Conservation (phyloP, 495 filamentous ascomycete genomes). For the Neurospora sp. region DNA sequence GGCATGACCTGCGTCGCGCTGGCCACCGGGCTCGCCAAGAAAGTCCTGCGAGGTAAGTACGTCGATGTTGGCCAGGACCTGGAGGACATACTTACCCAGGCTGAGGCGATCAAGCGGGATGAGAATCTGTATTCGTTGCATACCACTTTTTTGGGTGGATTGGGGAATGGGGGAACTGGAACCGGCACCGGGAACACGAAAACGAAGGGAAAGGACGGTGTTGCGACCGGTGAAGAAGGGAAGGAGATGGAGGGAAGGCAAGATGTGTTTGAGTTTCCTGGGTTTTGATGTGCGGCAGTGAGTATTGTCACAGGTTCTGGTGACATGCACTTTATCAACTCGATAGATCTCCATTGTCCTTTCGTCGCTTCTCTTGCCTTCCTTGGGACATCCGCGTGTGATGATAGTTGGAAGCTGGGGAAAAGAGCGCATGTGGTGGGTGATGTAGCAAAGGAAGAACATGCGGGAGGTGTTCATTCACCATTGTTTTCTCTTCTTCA, state of each 20-base stretch:
- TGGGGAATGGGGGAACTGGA: slow-evolving; percentile 9
- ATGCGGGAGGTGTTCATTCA: no score
- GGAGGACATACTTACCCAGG: slow-evolving; percentile 22
- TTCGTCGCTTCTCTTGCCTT: no score
- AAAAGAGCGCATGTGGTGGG: no score
- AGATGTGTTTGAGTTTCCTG: slow-evolving; percentile 20
- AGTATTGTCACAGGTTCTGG: no score
- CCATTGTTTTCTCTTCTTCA: no score
- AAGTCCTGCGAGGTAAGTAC: slow-evolving; percentile 17
- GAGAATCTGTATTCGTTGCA: slow-evolving; percentile 16
- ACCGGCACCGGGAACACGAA: no score
- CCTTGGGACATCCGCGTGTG: no score
- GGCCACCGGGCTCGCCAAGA: slow-evolving; percentile 19
- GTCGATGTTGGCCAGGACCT: slow-evolving; percentile 24
- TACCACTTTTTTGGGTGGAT: slow-evolving; percentile 18
- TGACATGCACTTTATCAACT: no score
- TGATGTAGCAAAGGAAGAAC: no score
- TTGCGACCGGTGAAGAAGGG: background rate
- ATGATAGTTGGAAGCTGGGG: no score
- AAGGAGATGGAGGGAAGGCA: background rate
- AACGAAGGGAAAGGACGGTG: background rate
- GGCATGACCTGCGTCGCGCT: slow-evolving; percentile 26
- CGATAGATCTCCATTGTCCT: no score
- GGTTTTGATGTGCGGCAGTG: slow-evolving; percentile 7
- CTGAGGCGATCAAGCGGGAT: slow-evolving; percentile 10